A percentile compares a stretch with the other conserved stretches of the same genome.
Conservation (phyloP, 768 basidiomycete species). For the Agaricus sinodeliciosus region DNA sequence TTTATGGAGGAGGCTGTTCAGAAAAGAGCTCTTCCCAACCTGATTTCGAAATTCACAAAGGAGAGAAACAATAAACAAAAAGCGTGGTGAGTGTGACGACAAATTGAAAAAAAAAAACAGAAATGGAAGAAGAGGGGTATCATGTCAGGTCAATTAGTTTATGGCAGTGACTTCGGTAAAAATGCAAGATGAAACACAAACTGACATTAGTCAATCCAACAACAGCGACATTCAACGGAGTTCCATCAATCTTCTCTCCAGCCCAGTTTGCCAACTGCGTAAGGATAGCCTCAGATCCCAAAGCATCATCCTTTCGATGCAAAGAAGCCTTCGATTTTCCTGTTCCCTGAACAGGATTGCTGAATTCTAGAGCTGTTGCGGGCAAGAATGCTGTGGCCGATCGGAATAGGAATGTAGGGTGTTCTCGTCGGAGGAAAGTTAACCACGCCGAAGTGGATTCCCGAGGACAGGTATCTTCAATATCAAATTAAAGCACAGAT, state of each 20-base stretch:
- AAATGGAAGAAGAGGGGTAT: too few relatives aligned
- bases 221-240: slow-evolving; percentile 63
- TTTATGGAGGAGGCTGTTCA: slow-evolving; percentile 68
- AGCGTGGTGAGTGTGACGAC: neutral
- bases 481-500: neutral
- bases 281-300: slow-evolving; percentile 52
- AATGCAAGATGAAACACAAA: neutral
- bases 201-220: slow-evolving; percentile 81
- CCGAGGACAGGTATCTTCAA: slow-evolving; percentile 68
- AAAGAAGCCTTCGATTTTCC: slow-evolving; percentile 34
- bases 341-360: slow-evolving; percentile 30
- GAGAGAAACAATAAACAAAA: neutral
- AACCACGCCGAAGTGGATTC: slow-evolving; percentile 74
- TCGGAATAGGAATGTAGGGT: slow-evolving; percentile 68
- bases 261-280: slow-evolving; percentile 41
- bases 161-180: too few relatives aligned
- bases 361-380: slow-evolving; percentile 15
- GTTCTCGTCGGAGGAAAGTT: slow-evolving; percentile 45
- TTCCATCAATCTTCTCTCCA: slow-evolving; percentile 32
- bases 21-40: slow-evolving; percentile 80
- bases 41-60: slow-evolving; percentile 19
- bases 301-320: slow-evolving; percentile 41
- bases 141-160: too few relatives aligned
- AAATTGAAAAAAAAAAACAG: neutral
- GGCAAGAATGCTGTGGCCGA: slow-evolving; percentile 66